Evolutionary conservation across 75 land plant species (phyloP).

Genomic region (Pinus taeda): DNA sequence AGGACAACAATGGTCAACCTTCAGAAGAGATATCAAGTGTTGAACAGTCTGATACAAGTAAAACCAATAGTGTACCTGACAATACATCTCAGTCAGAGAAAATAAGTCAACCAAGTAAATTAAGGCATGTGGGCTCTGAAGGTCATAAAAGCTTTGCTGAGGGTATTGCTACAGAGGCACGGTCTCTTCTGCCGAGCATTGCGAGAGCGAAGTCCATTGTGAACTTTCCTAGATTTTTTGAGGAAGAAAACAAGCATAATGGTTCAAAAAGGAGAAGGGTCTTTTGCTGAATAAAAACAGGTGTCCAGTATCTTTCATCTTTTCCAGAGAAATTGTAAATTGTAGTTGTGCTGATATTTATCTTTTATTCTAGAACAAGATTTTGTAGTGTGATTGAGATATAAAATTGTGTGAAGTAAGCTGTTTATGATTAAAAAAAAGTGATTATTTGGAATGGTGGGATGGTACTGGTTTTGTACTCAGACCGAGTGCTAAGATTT

Average conservation of each 20-base stretch:
- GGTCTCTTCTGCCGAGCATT: conserved; percentile 33
- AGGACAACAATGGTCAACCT: conserved; percentile 14
- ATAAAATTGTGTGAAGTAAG: neutral
- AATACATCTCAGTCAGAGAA: neutral
- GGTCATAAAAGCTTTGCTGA: neutral
- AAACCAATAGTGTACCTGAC: neutral
- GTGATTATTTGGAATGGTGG: too few species aligned
- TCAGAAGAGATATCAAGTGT: neutral
- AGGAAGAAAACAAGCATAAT: neutral
- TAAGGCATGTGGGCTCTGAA: neutral
- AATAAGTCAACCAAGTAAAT: too few species aligned
- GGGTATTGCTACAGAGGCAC: conserved; percentile 20
- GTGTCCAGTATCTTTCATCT: neutral
- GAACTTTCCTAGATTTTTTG: conserved; percentile 40
- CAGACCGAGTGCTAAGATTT: too few species aligned
- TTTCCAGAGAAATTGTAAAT: neutral
- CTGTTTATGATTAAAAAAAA: neutral
- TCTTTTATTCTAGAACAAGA: neutral
- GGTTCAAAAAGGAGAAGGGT: neutral
- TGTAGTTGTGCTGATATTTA: neutral
- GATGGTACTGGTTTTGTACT: too few species aligned
- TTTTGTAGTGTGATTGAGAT: neutral
- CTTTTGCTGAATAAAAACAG: neutral
- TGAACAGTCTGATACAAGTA: neutral
- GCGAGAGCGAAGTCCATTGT: conserved; percentile 43